Conservation (phyloP, 83 land plant species). For the Picea mariana region DNA sequence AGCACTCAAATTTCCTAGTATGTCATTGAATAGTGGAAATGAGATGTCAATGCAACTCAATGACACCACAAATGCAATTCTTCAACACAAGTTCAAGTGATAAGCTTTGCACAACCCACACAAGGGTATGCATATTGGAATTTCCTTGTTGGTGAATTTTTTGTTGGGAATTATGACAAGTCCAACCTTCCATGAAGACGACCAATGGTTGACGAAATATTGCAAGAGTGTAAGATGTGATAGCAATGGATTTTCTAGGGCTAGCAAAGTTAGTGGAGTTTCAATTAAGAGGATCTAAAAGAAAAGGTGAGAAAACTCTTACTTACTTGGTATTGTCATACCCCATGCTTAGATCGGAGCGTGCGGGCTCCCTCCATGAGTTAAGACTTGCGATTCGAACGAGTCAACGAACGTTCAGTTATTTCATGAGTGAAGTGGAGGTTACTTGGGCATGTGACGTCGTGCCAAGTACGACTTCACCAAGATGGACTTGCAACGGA, state of each 20-base stretch:
- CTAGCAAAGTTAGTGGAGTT: too few relatives aligned
- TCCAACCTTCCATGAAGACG: constrained; percentile 30
- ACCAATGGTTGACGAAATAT: constrained; percentile 32
- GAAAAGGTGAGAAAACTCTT: too few relatives aligned
- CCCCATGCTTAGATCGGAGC: too few relatives aligned
- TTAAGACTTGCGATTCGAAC: too few relatives aligned
- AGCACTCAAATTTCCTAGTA: constrained; percentile 38
- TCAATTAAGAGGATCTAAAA: too few relatives aligned
- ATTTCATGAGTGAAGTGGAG: too few relatives aligned
- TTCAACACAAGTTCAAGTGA: constrained; percentile 26
- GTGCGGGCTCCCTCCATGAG: too few relatives aligned
- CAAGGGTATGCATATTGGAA: constrained; percentile 11
- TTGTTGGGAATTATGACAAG: constrained; percentile 22
- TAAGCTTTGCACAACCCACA: constrained; percentile 15
- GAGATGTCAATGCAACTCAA: constrained; percentile 31
- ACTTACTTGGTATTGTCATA: too few relatives aligned
- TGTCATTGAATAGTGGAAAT: constrained; percentile 41
- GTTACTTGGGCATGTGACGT: too few relatives aligned
- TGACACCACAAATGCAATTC: constrained; percentile 29
- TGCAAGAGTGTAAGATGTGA: constrained; percentile 10
- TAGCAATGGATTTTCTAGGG: background rate
- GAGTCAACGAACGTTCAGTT: too few relatives aligned
- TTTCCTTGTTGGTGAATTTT: constrained; percentile 19
- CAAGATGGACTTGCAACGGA: too few relatives aligned
- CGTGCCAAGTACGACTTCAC: too few relatives aligned